phyloP scores from a whole-genome alignment of 2,329 filamentous ascomycete genomes.

The Fusarium sp. region DNA sequence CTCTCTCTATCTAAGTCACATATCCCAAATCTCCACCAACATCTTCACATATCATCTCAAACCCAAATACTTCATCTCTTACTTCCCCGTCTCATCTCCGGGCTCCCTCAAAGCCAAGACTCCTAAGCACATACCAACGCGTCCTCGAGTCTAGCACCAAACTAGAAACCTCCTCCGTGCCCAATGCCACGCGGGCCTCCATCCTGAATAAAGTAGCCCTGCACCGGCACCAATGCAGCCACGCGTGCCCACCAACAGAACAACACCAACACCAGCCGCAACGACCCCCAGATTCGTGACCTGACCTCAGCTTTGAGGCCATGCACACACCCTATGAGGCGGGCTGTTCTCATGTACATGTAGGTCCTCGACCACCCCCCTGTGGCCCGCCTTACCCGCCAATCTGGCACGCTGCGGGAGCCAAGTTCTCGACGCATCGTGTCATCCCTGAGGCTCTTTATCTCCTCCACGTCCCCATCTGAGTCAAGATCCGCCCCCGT shows the following conservation, averaged over 20 bases:
- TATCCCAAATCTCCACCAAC: slow-evolving; percentile 1
- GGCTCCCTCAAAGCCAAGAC: slow-evolving; percentile 1
- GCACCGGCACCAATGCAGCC: slow-evolving; percentile 16
- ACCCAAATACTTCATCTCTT: background rate
- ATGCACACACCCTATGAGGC: slow-evolving; percentile 7
- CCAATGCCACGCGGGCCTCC: slow-evolving; percentile 29
- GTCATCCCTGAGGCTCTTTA: background rate
- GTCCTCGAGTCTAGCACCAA: slow-evolving; percentile 6
- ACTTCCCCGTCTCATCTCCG: slow-evolving; percentile 13
- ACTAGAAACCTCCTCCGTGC: slow-evolving; percentile 26
- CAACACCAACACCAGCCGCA: background rate
- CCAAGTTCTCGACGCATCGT: background rate
- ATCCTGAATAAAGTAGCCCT: slow-evolving; percentile 26
- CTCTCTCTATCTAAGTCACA: background rate
- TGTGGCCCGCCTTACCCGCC: slow-evolving; percentile 10
- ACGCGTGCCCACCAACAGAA: slow-evolving; percentile 25
- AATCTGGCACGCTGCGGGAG: slow-evolving; percentile 27
- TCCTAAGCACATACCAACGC: slow-evolving; percentile 2
- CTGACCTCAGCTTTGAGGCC: background rate
- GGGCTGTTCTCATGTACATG: background rate
- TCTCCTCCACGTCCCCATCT: background rate
- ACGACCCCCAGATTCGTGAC: slow-evolving; percentile 1
- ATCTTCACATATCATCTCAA: slow-evolving; percentile 4
- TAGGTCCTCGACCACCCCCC: background rate
- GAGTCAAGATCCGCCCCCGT: slow-evolving; percentile 11